These are phyloP conservation scores for Fusarium chlamydosporum DNA, from an alignment of 2,329 filamentous ascomycete species.

Conservation along the genomic window DNA sequence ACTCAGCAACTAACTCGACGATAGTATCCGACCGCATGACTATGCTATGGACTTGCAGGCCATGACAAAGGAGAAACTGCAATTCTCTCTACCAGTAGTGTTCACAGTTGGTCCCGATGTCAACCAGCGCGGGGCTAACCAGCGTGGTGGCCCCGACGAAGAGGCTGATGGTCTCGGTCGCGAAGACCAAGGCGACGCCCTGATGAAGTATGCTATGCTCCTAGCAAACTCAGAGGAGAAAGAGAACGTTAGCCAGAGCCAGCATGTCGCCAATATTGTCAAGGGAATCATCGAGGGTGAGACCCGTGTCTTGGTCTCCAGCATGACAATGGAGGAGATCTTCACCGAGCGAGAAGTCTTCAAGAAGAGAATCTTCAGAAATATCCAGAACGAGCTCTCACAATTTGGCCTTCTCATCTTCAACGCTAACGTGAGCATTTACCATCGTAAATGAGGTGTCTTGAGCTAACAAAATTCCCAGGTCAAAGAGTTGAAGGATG, in stretches of 20 bases:
- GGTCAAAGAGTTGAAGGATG: slow-evolving; percentile 87
- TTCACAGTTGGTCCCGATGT: slow-evolving; percentile 89
- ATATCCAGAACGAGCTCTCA: slow-evolving; percentile 83
- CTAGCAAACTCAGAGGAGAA: slow-evolving; percentile 74
- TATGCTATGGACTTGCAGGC: slow-evolving; percentile 86
- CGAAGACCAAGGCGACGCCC: slow-evolving; percentile 71
- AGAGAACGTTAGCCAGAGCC: slow-evolving; percentile 54
- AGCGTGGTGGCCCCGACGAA: slow-evolving; percentile 16
- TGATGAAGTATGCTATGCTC: slow-evolving; percentile 87
- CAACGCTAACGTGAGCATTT: slow-evolving; percentile 69
- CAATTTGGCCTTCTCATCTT: slow-evolving; percentile 84
- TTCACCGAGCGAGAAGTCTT: slow-evolving; percentile 83
- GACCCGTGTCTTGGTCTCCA: slow-evolving; percentile 83
- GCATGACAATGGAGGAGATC: slow-evolving; percentile 95
- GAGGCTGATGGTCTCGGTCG: slow-evolving; percentile 48
- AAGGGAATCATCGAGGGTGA: slow-evolving; percentile 93
- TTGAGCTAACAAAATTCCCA: slow-evolving; percentile 2
- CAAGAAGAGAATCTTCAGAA: slow-evolving; percentile 80
- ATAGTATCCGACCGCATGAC: slow-evolving; percentile 79
- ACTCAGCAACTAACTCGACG: slow-evolving; percentile 10
- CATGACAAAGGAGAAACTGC: slow-evolving; percentile 91
- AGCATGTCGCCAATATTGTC: slow-evolving; percentile 86
- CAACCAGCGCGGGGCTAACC: slow-evolving; percentile 67
- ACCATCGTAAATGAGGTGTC: background rate
- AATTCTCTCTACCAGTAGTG: slow-evolving; percentile 84